Evolutionary conservation across 129 eudicot species (phyloP), one percentile per base, ranked within the genome.

Genomic region (Sambucus nigra): DNA sequence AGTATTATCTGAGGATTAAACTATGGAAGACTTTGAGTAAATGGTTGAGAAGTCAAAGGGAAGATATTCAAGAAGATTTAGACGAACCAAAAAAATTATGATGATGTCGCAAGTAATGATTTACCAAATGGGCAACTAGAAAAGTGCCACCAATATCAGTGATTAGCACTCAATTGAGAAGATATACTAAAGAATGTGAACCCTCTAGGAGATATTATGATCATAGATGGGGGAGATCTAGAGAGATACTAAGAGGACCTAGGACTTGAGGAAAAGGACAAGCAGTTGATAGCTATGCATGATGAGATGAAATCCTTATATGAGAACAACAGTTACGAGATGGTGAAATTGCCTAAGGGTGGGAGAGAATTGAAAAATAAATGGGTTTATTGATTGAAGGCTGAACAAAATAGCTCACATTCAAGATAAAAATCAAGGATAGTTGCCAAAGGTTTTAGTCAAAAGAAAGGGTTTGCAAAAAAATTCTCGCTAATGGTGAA

Each of bases 371-470:
- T 40, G 15, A 40, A 40, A n/a, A 40, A 40, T 14, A 40, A 40
- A 14, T 40, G 13, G 13, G 46, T 40, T 0, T 40, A 40, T 2
- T 7, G 3, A 40, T 40, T 40, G 3, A 40, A 40, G 46, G 13
- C 46, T 40, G 46, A 40, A 40, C 14, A 40, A 40, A 40, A 40
- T 40, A 40, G 46, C 46, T 40, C 46, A 40, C 46, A 40, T 40
- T n/a, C 46, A 13, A 7, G n/a, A 13, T 40, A 40, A 13, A 40
- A 40, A 14, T 13, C 46, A 7, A 7, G 46, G n/a, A 3, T 40
- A n/a, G 46, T 40, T 40, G 46, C 13, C 14, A 40, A 40, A 14
- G 46, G 46, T 13, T 40, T 40, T n/a, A 1, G 46, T 40, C 46
- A 40, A 40, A 1, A 40, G 46, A 29, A 40, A 0, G 13, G 46